These are phyloP conservation scores for Haplographium delicatum DNA, from an alignment of 495 filamentous ascomycete species.

Conservation along the genomic window DNA sequence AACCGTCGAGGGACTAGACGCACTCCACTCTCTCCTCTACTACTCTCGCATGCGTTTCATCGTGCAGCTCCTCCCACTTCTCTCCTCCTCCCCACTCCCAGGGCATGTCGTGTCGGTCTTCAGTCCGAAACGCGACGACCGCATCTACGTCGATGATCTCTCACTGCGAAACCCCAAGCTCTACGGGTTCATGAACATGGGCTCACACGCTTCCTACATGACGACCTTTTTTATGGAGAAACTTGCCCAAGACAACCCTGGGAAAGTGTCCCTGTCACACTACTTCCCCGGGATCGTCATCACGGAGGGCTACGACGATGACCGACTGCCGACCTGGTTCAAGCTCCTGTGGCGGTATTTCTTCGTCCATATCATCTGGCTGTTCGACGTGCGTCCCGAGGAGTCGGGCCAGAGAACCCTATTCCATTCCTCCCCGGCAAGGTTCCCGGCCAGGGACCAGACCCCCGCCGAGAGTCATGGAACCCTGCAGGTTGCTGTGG, in stretches of 20 bases:
- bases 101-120: conserved; percentile 13
- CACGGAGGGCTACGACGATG: conserved; percentile 13
- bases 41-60: conserved; percentile 26
- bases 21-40: conserved; percentile 24
- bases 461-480: too few relatives aligned
- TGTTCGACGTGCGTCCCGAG: background rate
- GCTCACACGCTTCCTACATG: conserved; percentile 28
- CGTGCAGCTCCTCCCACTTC: conserved; percentile 18
- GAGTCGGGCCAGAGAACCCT: conserved; percentile 16
- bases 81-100: conserved; percentile 9
- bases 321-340: conserved; percentile 1
- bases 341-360: background rate
- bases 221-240: conserved; percentile 28
- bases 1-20: conserved; percentile 25
- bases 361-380: background rate
- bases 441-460: conserved; percentile 4
- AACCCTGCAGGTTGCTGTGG: background rate
- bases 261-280: conserved; percentile 27
- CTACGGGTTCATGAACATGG: conserved; percentile 24
- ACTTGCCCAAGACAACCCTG: conserved; percentile 15
- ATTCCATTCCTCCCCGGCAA: background rate
- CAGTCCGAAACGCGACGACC: conserved; percentile 1
- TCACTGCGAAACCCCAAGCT: conserved; percentile 18
- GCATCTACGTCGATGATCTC: conserved; percentile 5
- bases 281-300: conserved; percentile 33